phyloP scores from a whole-genome alignment of 805 yeast genomes.

The Cyberlindnera nakhonratchasimensis region DNA sequence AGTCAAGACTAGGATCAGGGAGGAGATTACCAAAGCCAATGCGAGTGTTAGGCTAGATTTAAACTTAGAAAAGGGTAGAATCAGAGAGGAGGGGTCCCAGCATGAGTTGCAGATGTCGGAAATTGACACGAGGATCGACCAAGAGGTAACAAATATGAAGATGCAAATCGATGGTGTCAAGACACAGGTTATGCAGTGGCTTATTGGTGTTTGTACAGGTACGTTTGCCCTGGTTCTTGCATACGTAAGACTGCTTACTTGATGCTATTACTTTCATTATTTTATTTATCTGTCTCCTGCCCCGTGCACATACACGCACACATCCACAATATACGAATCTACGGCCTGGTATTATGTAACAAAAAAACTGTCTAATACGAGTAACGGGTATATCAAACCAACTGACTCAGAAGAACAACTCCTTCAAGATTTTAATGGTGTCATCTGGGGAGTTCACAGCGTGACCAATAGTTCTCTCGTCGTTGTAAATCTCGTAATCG shows the following conservation, averaged over 20 bases:
- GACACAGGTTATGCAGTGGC: constrained; percentile 97
- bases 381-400: background rate
- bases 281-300: too few species aligned
- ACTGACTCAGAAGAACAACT: constrained; percentile 48
- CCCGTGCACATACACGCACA: too few species aligned
- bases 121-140: constrained; percentile 91
- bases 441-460: constrained; percentile 87
- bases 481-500: constrained; percentile 94
- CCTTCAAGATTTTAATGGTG: constrained; percentile 81
- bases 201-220: constrained; percentile 98
- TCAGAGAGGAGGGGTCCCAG: constrained; percentile 87
- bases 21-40: constrained; percentile 85
- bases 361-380: background rate
- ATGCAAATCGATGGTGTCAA: constrained; percentile 94
- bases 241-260: constrained; percentile 78
- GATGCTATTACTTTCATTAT: constrained; percentile 3
- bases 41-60: constrained; percentile 89
- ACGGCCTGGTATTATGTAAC: too few species aligned
- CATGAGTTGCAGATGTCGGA: constrained; percentile 94
- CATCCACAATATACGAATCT: too few species aligned
- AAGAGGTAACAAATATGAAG: constrained; percentile 91
- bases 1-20: constrained; percentile 77
- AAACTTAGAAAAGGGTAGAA: constrained; percentile 91
- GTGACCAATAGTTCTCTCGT: constrained; percentile 92
- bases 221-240: constrained; percentile 92